Evolutionary conservation across 2,329 filamentous ascomycete species (phyloP), one percentile per base, ranked within the genome.

Genomic region (Microdochium bolleyi): DNA sequence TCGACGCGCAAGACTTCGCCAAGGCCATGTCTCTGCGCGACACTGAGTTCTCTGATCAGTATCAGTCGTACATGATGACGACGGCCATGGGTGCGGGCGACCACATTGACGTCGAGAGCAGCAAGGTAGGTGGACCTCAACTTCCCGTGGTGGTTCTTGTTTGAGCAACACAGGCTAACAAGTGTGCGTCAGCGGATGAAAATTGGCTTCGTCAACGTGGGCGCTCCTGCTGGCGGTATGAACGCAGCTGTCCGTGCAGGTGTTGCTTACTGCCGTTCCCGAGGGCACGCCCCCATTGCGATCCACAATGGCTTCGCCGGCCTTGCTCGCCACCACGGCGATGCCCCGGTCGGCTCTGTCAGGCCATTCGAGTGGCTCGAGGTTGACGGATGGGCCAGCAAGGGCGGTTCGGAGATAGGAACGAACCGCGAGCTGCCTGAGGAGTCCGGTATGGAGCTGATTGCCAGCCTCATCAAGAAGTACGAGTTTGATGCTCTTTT

Each of bases 241-340:
- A 99, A 99, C 71, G 92, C 92, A 25, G 94, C 94, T 44, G 94
- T 95, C 21, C 85, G 94, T 60, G 92, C 90, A 27, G 92, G 89
- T 14, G 92, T 96, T 19, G 90, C 91, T 30, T 96, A 96, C 75
- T 97, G 92, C 68, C 70, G 95, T 54, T 88, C 88, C 48, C 84
- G 91, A 54, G 94, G 94, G n/a, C 94, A 99, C 69, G 90, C 89
- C 51, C 89, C 94, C 3, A 70, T 97, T 62, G 92, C 90, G 19
- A 91, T 99, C 53, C 89, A 97, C 73, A 99, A 99, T 63, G 94
- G 94, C 24, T 99, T 99, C 70, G 90, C 94, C 30, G 94, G 94
- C 16, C 85, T 99, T 53, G 87, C 90, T 52, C 84, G 94, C 49
- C 94, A 99, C 70, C 90, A 97, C 67, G 85, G 76, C 30, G 92